A percentile compares a stretch with the other conserved stretches of the same genome.
phyloP scores from a whole-genome alignment of 2,329 filamentous ascomycete species.

The Coleophoma crateriformis region DNA sequence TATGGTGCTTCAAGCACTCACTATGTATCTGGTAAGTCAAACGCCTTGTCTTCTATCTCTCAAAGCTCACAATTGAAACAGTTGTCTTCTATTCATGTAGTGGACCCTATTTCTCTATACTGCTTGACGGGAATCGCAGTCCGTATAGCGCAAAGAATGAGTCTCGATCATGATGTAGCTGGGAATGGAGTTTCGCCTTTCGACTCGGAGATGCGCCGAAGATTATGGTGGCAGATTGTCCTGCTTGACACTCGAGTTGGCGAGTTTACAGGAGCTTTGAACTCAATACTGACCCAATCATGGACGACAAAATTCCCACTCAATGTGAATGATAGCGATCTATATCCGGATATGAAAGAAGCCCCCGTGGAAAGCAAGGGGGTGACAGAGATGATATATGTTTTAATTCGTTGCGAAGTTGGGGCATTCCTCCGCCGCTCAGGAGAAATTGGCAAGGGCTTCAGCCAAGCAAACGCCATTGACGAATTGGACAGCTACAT shows the following conservation, averaged over 20 bases:
- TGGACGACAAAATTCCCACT: slow-evolving; percentile 43
- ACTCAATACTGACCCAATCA: slow-evolving; percentile 33
- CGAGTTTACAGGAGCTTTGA: slow-evolving; percentile 45
- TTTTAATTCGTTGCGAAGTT: slow-evolving; percentile 27
- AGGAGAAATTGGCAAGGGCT: neutral
- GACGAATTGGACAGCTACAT: slow-evolving; percentile 27
- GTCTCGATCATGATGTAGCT: slow-evolving; percentile 37
- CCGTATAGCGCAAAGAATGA: slow-evolving; percentile 43
- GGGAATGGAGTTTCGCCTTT: slow-evolving; percentile 34
- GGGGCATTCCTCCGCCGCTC: slow-evolving; percentile 7
- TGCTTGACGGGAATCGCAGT: slow-evolving; percentile 41
- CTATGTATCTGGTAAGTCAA: slow-evolving; percentile 56
- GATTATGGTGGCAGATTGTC: slow-evolving; percentile 58
- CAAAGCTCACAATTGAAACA: neutral
- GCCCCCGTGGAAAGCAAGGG: slow-evolving; percentile 32
- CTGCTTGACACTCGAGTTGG: slow-evolving; percentile 52
- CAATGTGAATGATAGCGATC: slow-evolving; percentile 48
- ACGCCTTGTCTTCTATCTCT: slow-evolving; percentile 9
- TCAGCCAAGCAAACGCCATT: neutral
- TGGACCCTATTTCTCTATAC: slow-evolving; percentile 39
- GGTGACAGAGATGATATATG: slow-evolving; percentile 39
- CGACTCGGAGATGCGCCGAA: slow-evolving; percentile 52
- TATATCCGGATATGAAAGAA: slow-evolving; percentile 36
- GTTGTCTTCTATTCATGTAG: slow-evolving; percentile 24
- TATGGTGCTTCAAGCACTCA: slow-evolving; percentile 60